Evolutionary conservation across 2,329 filamentous ascomycete genomes (phyloP), one percentile per base, ranked within the genome.

Genomic region (Verticillium nubilum): DNA sequence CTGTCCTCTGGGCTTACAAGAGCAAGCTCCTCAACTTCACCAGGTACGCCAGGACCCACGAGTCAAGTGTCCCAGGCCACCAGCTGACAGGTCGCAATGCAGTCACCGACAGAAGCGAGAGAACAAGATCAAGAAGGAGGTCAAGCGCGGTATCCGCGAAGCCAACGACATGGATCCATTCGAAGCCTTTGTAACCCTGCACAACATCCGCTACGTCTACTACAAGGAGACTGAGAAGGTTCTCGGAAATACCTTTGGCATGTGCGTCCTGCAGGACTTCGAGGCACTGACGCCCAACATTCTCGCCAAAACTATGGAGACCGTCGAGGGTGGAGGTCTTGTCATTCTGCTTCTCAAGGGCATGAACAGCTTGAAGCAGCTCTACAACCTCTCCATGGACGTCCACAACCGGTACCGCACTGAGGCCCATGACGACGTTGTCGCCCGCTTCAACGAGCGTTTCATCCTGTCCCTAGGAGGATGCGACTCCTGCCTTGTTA

Each of bases 161-260:
- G 86, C 90, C 63, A 97, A 99, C 74, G 85, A 87, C 58, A 92
- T 96, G 72, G 95, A 99, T 72, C 90, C 95, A 0, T 99, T 99
- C 79, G 95, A 99, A 77, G 85, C 98, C 58, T 99, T 98, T 77
- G 89, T 98, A 68, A 95, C 92, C 60, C 87, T 97, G 60, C 91
- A 98, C 78, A 92, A 97, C 75, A 97, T 99, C 73, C 90, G 95
- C 74, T 99, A 99, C 84, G 92, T 95, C 60, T 99, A 97, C 82
- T 99, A 99, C 81, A 99, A 99, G 78, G 95, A 99, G 79, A 98
- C 95, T 28, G 95, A 99, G 70, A 98, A 97, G 81, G 97, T 99
- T 70, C 77, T 98, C 59, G 95, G 95, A 73, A 96, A 98, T 74
- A 99, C 95, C 52, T 99, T 95, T 72, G 94, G 94, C 72, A 97